Base-by-base conservation (phyloP, 768 basidiomycete species). In the Nidularia pulvinata region DNA sequence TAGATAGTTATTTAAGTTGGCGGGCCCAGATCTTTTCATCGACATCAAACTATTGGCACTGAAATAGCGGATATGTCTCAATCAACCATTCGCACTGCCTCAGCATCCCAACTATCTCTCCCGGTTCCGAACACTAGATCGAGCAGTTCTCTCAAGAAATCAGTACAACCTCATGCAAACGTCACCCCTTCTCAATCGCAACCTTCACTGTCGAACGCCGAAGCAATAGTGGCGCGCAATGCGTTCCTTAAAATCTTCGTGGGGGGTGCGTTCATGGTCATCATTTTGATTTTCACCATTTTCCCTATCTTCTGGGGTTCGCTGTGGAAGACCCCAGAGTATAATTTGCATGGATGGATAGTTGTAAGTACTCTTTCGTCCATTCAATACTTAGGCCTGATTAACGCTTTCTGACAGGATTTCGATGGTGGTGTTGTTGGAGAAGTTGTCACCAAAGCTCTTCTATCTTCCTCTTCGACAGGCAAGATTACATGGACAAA, bases 301-400 rank as follows among this genome's bases (percentile, higher is more conserved):
- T 59, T 83, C 53, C 61, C 79, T 3, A 81, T 84, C 46, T 84
- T 79, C 56, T 83, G 83, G 83, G 67, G 67, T n/a, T 62, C 80
- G 22, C 64, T 81, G 5, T 79, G 80, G 65, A 69, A 69, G 47
- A 65, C 69, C 11, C 67, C 57, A 33, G 73, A 48, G 4, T 65
- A 71, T 50, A 70, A 76, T 4, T 57, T 84, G n/a, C 62, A 73
- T n/a, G 81, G 79, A 1, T 83, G 72, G 69, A 69, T 84, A 2
- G 77, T 84, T 33, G 82, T 83, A 50, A 49, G 80, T 35, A 36
- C 34, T 7, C 44, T 32, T 25, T 37, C 22, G 13, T 45, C 35
- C 32, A 7, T 39, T 42, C 39, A 16, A 33, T 22, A 33, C 30
- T 53, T 30, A 5, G 10, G 33, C 22, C 33, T 37, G 6, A 7